A percentile compares a stretch with the other conserved stretches of the same genome.
These are phyloP conservation scores for Ascochyta fabae DNA, from an alignment of 2,329 filamentous ascomycete species.

Conservation along the genomic window DNA sequence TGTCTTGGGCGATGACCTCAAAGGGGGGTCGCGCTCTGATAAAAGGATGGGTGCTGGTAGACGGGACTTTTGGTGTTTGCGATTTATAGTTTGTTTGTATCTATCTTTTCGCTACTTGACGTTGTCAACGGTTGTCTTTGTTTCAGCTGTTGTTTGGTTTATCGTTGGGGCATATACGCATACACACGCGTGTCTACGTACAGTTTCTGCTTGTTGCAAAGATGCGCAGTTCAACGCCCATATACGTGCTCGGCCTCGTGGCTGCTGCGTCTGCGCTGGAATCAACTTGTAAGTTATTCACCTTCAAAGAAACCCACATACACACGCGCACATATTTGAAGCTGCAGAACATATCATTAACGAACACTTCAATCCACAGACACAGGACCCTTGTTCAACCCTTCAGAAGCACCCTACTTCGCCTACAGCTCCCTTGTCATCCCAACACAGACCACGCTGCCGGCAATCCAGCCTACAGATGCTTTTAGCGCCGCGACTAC, in stretches of 20 bases:
- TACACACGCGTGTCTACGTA: too few species aligned
- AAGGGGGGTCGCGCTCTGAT: too few species aligned
- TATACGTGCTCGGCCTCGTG: constrained; percentile 18
- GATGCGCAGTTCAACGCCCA: constrained; percentile 22
- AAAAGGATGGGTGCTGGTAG: too few species aligned
- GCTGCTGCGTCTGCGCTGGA: constrained; percentile 17
- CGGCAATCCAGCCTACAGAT: constrained; percentile 9
- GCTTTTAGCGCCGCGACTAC: constrained; percentile 16
- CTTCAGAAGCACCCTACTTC: constrained; percentile 28
- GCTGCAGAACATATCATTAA: neutral
- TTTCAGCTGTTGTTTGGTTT: too few species aligned
- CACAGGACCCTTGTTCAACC: constrained; percentile 28
- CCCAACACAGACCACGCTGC: constrained; percentile 22
- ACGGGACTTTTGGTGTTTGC: too few species aligned
- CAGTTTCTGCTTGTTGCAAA: neutral
- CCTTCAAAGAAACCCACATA: too few species aligned
- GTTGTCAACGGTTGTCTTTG: too few species aligned
- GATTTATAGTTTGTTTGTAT: too few species aligned
- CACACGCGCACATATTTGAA: neutral
- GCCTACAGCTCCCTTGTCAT: constrained; percentile 22
- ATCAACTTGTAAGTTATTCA: constrained; percentile 13
- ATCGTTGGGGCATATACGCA: too few species aligned
- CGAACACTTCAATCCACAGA: constrained; percentile 9
- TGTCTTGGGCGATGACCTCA: too few species aligned
- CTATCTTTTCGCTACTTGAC: too few species aligned